Conservation (phyloP, 1,139 yeast species). For the Meyerozyma carpophila region DNA sequence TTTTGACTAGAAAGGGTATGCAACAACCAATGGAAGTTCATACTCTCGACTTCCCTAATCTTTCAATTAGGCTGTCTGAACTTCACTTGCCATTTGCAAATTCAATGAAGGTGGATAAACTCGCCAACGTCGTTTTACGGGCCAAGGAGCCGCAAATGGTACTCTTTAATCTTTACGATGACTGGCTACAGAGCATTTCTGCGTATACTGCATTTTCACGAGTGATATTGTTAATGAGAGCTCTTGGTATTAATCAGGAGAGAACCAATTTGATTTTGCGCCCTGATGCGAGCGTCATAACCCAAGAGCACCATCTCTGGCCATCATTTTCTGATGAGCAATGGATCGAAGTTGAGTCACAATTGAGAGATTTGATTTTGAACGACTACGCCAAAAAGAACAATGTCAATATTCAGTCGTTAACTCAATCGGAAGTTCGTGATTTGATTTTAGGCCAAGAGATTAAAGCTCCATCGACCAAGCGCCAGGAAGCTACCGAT, state of each 20-base stretch:
- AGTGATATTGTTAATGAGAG: slow-evolving; percentile 71
- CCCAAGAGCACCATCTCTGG: slow-evolving; percentile 86
- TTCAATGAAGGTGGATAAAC: slow-evolving; percentile 75
- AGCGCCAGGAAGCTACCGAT: slow-evolving; percentile 73
- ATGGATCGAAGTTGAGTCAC: slow-evolving; percentile 88
- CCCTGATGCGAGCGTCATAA: slow-evolving; percentile 65
- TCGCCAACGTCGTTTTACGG: slow-evolving; percentile 71
- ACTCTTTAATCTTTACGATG: slow-evolving; percentile 85
- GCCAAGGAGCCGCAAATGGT: slow-evolving; percentile 95
- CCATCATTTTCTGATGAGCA: slow-evolving; percentile 83
- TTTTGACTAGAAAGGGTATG: slow-evolving; percentile 87
- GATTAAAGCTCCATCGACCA: slow-evolving; percentile 81
- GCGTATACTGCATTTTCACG: slow-evolving; percentile 95
- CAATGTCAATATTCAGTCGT: slow-evolving; percentile 76
- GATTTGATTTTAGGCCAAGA: slow-evolving; percentile 95
- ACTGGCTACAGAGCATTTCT: slow-evolving; percentile 80
- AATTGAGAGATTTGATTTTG: slow-evolving; percentile 81
- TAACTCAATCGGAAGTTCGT: slow-evolving; percentile 90
- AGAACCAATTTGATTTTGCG: slow-evolving; percentile 69
- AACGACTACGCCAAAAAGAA: slow-evolving; percentile 82
- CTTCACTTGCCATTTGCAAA: slow-evolving; percentile 86
- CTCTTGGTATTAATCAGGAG: slow-evolving; percentile 72
- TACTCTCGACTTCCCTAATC: slow-evolving; percentile 93
- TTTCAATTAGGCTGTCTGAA: slow-evolving; percentile 85
- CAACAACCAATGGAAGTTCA: slow-evolving; percentile 94